Base-by-base conservation (phyloP, 1,284 basidiomycete genomes). In the Leccinum proliferum region DNA sequence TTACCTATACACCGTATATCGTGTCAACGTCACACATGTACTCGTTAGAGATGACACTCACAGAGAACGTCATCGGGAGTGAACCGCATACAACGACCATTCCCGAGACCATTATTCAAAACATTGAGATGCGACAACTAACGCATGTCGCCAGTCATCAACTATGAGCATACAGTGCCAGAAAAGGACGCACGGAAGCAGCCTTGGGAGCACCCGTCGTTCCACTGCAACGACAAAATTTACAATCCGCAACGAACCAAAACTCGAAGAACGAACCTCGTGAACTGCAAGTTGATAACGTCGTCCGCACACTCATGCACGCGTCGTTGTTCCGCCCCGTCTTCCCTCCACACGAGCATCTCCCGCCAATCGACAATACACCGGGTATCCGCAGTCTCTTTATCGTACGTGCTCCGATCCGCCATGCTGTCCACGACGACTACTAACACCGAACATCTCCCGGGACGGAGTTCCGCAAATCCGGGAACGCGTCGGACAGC, bases 141-240 rank as follows among this genome's bases (percentile, higher is more conserved):
- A 4, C 25, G 18, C 29, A 50, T 5, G 46, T 3, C 52, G 12
- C 59, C 12, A 60, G 50, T 41, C 52, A 25, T 18, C 37, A 15
- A 43, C 18, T 8, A 55, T 55, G 53, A 15, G 1, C 18, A 57
- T 46, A 43, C 41, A 10, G 57, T 35, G 50, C 12, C 10, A 57
- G 14, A 21, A 9, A 64, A 18, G 18, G 18, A 75, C 81, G 35
- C 70, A 91, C 89, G 32, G 87, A 90, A 64, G 91, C 90, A n/a
- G 89, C 90, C 72, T 92, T 93, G 0, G 90, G 90, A 2, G 78
- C 70, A 8, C 91, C 91, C 2, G 91, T 93, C 5, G 91, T 93
- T 14, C 91, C 91, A 67, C 90, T 92, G 62, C 55, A 29, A 32
- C 34, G 37, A 62, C 25, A 18, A 55, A 60, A n/a, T 39, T 72